Base-by-base conservation (phyloP, 2,329 filamentous ascomycete species). In the Fusarium bulbicola region DNA sequence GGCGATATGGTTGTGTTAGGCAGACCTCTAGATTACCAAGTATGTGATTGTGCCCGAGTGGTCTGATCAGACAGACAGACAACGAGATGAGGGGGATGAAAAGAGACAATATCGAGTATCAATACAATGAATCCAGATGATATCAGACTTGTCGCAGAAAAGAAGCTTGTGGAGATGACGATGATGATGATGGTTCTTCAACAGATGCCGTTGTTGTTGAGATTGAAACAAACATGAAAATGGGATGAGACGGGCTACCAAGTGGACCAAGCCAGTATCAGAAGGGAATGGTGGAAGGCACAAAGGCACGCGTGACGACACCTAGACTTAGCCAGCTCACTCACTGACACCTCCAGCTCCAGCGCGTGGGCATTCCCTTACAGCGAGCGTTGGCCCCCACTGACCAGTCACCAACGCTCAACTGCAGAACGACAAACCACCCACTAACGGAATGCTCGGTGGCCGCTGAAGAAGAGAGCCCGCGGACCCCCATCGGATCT, bases 161-260 rank as follows among this genome's bases (percentile, higher is more conserved):
- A 59, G 70, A 70, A 63, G 60, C 58, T 46, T 53, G 66, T 71
- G 70, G 63, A 57, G 70, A 67, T 56, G 43, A 24, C 49, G 5
- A 42, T 43, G 61, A 59, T 59, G 61, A 57, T 70, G 66, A 53
- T 67, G 26, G 21, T 68, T 49, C 57, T 70, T 47, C 42, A 61
- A 34, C 34, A 50, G 24, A 59, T 61, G 52, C 46, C 42, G 47
- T 49, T 54, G 59, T 46, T 57, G 45, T 73, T 58, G 56, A 68
- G 71, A 73, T 74, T 71, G 70, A 73, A 73, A 74, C 68, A 73
- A 73, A 59, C 30, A 59, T 74, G 70, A 67, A 63, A 66, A 50
- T 68, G 62, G 66, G 56, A 58, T 70, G 56, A 62, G 66, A 70
- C 56, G 45, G 59, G 37, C 49, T 53, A 42, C 54, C 28, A 59